These are phyloP conservation scores for Articulospora tetracladia DNA, from an alignment of 495 filamentous ascomycete species.

Conservation along the genomic window DNA sequence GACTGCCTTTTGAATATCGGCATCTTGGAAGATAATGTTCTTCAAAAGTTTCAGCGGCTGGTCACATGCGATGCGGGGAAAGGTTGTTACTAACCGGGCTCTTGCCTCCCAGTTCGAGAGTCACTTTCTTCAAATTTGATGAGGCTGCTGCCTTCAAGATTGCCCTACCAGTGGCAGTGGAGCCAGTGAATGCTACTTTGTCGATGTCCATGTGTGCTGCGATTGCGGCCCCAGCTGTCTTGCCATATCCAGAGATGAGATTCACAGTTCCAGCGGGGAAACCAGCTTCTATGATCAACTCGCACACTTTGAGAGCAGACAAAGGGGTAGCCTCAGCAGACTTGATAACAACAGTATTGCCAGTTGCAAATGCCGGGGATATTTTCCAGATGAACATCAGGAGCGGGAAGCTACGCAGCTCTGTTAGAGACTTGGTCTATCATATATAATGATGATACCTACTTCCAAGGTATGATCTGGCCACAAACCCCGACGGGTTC, in stretches of 20 bases:
- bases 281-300: slow-evolving; percentile 52
- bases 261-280: slow-evolving; percentile 58
- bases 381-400: slow-evolving; percentile 38
- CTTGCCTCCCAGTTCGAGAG: slow-evolving; percentile 89
- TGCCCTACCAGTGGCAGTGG: slow-evolving; percentile 71
- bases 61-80: too few species aligned
- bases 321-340: slow-evolving; percentile 51
- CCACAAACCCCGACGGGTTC: slow-evolving; percentile 38
- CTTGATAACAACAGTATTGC: slow-evolving; percentile 45
- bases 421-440: slow-evolving; percentile 15
- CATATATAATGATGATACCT: slow-evolving; percentile 5
- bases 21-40: slow-evolving; percentile 74
- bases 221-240: slow-evolving; percentile 52
- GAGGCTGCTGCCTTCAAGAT: slow-evolving; percentile 82
- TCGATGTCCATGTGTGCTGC: slow-evolving; percentile 78
- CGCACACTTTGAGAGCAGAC: slow-evolving; percentile 48
- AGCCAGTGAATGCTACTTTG: slow-evolving; percentile 89
- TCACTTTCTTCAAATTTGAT: slow-evolving; percentile 85
- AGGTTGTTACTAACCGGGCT: slow-evolving; percentile 59
- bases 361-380: slow-evolving; percentile 39
- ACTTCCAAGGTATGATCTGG: slow-evolving; percentile 46
- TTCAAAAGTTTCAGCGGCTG: too few species aligned
- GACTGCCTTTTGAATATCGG: slow-evolving; percentile 73
- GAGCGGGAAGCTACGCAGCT: slow-evolving; percentile 3
- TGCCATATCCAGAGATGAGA: slow-evolving; percentile 42